Base-by-base conservation (phyloP, 1,284 basidiomycete genomes). In the Pseudozyma sp. region DNA sequence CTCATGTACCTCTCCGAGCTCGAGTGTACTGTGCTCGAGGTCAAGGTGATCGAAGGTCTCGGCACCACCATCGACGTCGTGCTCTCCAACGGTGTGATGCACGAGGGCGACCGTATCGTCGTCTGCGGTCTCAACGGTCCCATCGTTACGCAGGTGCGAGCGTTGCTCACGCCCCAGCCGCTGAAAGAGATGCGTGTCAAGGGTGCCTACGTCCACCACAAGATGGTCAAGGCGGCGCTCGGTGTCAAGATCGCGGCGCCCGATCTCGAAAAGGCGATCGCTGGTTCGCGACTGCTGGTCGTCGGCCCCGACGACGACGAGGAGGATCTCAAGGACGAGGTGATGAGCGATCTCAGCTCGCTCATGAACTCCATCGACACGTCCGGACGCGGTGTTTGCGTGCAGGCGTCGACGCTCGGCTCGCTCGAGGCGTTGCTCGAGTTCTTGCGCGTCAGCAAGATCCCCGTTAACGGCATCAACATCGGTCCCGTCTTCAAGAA, bases 31-130 rank as follows among this genome's bases (percentile, higher is more conserved):
- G 94, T 99, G 24, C 89, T 99, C 59, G 97, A 99, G 86, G 97
- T 99, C 85, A 99, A 99, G 88, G 93, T 98, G 72, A 91, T 99
- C 80, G 97, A 99, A 86, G 97, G 97, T 84, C 88, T 99, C 54
- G 97, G 97, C 49, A 99, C 96, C 42, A 99, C 97, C 1, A 95
- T 99, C 80, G 97, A 99, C 87, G 94, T 99, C 35, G 91, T 99
- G 16, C 88, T 99, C 60, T 95, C 94, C 37, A 99, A 99, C 85
- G 97, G 97, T 85, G 91, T 94, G 72, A 87, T 99, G 81, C 89
- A 87, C 64, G 97, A 99, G 85, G 92, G 96, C 24, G 97, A 99
- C 86, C 92, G 88, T 85, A 97, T 99, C 71, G 95, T 99, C 9
- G 88, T 99, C 31, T 99, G 96, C 83, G 97, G 97, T 84, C 88